Percentiles rank a stretch among this genome's conserved stretches.
Conservation (phyloP, 495 filamentous ascomycete genomes). For the Amorphotheca resinae region DNA sequence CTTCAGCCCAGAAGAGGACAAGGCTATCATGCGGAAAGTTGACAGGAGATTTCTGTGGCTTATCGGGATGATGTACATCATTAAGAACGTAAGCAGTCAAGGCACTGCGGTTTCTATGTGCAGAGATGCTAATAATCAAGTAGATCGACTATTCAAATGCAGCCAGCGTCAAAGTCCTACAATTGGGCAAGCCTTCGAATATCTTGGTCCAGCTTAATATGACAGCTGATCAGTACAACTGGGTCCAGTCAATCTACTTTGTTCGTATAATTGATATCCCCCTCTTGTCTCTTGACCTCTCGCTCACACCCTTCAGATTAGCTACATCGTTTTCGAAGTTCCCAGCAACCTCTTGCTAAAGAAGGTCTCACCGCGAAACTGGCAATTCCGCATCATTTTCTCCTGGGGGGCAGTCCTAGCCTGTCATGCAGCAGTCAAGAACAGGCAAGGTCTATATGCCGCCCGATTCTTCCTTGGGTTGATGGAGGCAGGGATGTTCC, state of each 20-base stretch:
- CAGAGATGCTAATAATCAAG: neutral
- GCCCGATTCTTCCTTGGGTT: constrained; percentile 55
- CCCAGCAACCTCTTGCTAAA: neutral
- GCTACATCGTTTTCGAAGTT: neutral
- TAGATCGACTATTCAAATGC: neutral
- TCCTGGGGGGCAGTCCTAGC: constrained; percentile 38
- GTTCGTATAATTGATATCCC: too few relatives aligned
- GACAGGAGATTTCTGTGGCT: constrained; percentile 19
- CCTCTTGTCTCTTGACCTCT: too few relatives aligned
- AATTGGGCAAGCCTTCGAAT: constrained; percentile 23
- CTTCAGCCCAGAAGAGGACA: constrained; percentile 27
- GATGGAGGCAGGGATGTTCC: constrained; percentile 56
- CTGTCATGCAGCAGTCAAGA: constrained; percentile 56
- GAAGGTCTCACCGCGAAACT: neutral
- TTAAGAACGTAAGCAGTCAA: neutral
- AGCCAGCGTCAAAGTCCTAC: neutral
- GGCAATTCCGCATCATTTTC: too few relatives aligned
- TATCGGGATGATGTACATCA: neutral
- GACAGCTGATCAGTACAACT: constrained; percentile 27
- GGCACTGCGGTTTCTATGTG: neutral
- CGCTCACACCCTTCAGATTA: too few relatives aligned
- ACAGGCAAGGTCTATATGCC: constrained; percentile 45
- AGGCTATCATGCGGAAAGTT: constrained; percentile 11
- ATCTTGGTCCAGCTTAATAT: constrained; percentile 24
- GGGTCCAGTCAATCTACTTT: constrained; percentile 26